phyloP scores from a whole-genome alignment of 208 protist genomes.

The Acanthamoeba triangularis region DNA sequence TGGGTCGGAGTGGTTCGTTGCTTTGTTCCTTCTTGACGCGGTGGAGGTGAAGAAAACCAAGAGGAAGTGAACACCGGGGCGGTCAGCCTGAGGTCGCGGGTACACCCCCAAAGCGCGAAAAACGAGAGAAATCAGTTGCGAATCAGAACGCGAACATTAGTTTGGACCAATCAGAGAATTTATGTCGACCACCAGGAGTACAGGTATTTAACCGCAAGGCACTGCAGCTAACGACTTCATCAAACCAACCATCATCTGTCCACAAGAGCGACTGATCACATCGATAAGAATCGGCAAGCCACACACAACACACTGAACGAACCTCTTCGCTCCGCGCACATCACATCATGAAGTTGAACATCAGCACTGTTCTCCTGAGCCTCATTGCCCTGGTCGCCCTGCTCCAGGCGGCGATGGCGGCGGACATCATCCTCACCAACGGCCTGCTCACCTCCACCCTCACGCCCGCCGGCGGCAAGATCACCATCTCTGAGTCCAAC shows the following conservation, averaged over 20 bases:
- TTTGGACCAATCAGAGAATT: neutral
- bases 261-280: neutral
- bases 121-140: neutral
- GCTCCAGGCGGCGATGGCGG: neutral
- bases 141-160: neutral
- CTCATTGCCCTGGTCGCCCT: neutral
- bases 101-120: neutral
- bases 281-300: neutral
- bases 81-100: neutral
- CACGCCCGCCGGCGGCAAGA: neutral
- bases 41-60: neutral
- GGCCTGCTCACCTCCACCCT: neutral
- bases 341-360: neutral
- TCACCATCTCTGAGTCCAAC: neutral
- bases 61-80: neutral
- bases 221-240: neutral
- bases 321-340: neutral
- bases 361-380: neutral
- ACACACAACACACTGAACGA: neutral
- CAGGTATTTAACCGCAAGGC: neutral
- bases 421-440: neutral
- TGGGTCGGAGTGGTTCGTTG: too few species aligned
- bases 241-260: neutral
- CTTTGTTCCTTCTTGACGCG: too few species aligned
- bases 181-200: neutral